Evolutionary conservation across 2,329 filamentous ascomycete species (phyloP), one percentile per base, ranked within the genome.

Genomic region (Diaporthe vaccinii): DNA sequence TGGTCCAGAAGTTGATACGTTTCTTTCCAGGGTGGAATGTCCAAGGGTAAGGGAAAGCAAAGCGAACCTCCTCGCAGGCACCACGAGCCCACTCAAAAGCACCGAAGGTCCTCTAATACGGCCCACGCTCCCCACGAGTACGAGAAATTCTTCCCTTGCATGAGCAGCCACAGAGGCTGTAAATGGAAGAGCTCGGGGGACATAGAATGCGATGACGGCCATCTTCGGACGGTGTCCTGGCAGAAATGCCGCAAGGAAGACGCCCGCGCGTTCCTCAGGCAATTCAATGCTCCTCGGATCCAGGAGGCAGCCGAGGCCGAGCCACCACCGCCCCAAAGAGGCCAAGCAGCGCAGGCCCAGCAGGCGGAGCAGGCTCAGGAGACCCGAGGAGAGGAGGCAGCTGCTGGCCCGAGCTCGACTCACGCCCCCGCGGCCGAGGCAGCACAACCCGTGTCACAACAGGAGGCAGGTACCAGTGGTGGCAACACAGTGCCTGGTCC

Each of bases 191-290:
- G 49, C 10, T 7, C 9, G 49, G n/a, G 9, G n/a, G 12, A 28
- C 2, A 31, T 55, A 28, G 2, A 31, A 55, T 55, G 51, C 1
- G 3, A 20, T 17, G 25, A 55, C 9, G 51, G 51, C 14, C 15
- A 2, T 17, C 5, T 1, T 0, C 25, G 25, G 25, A 0, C 10
- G 14, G 14, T 31, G 0, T 3, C 25, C 51, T 55, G 51, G 51
- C 51, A 55, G 25, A 28, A 7, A 3, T 55, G 51, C 25, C 12
- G 12, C 51, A 17, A 15, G 25, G 25, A 17, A 7, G 14, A 28
- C 2, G 51, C 20, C 25, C 51, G 20, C 5, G 9, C 9, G 3
- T 55, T 17, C 51, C 28, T 55, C 14, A 5, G 1, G 5, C 5
- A 25, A 4, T 28, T 8, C 14, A 28, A 6, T 25, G 14, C 14